Percentiles rank a stretch among this genome's conserved stretches.
phyloP scores from a whole-genome alignment of 345 rosid species.

The Cardamine occulta region DNA sequence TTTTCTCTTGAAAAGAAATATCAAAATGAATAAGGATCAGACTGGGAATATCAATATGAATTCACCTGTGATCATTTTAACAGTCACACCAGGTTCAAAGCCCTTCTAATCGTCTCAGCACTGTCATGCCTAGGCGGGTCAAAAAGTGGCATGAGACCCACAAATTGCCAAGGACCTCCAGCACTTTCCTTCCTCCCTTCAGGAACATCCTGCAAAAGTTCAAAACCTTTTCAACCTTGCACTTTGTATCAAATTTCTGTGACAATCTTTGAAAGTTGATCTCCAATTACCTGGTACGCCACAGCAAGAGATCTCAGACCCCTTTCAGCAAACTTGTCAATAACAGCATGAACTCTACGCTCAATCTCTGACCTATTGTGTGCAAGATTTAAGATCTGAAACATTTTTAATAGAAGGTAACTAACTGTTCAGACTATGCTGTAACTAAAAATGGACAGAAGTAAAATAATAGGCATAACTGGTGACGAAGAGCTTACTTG shows the following conservation, averaged over 20 bases:
- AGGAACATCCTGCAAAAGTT: conserved; percentile 77
- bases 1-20: background rate
- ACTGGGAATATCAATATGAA: conserved; percentile 1
- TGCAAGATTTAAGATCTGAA: conserved; percentile 83
- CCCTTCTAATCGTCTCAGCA: conserved; percentile 96
- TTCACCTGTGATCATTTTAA: conserved; percentile 95
- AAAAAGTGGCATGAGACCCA: conserved; percentile 97
- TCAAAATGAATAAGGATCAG: background rate
- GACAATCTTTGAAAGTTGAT: conserved; percentile 1
- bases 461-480: background rate
- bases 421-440: conserved; percentile 7
- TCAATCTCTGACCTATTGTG: conserved; percentile 89
- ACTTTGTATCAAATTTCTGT: background rate
- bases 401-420: background rate
- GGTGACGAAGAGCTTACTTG: conserved; percentile 57
- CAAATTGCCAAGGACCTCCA: conserved; percentile 97
- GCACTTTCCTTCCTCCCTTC: conserved; percentile 86
- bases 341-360: conserved; percentile 85
- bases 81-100: conserved; percentile 94
- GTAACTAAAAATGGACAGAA: conserved; percentile 2
- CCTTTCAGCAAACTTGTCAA: conserved; percentile 92
- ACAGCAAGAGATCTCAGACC: conserved; percentile 96
- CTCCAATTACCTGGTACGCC: conserved; percentile 71
- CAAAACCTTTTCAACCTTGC: conserved; percentile 14
- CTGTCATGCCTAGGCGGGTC: conserved; percentile 99